Evolutionary conservation across 2,329 filamentous ascomycete genomes (phyloP).

Genomic region (Nectriaceae sp.): DNA sequence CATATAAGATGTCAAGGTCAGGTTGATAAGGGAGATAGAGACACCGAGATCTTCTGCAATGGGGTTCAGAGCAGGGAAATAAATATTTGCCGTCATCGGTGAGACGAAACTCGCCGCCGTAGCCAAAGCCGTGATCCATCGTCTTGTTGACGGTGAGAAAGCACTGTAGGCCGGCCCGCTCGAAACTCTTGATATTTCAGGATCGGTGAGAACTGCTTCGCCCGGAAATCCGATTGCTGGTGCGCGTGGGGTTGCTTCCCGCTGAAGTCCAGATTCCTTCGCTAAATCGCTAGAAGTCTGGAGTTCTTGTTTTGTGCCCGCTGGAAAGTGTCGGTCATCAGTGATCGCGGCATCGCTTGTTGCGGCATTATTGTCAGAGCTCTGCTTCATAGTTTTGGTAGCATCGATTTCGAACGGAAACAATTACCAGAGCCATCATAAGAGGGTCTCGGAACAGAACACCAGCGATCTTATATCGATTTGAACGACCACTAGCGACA

Average conservation of each 20-base stretch:
- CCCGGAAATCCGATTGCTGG: neutral
- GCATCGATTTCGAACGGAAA: too few species aligned
- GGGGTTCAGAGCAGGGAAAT: slow-evolving; percentile 45
- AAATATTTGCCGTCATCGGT: slow-evolving; percentile 62
- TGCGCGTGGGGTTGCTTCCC: slow-evolving; percentile 1
- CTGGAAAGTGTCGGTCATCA: too few species aligned
- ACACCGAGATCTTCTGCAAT: slow-evolving; percentile 43
- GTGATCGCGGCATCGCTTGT: too few species aligned
- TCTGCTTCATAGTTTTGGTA: too few species aligned
- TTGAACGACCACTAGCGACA: slow-evolving; percentile 18
- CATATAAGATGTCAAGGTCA: slow-evolving; percentile 62
- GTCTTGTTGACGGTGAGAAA: slow-evolving; percentile 41
- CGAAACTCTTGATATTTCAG: slow-evolving; percentile 22
- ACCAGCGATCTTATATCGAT: slow-evolving; percentile 20
- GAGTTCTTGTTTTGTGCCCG: too few species aligned
- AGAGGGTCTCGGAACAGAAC: too few species aligned
- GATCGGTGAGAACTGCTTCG: slow-evolving; percentile 15
- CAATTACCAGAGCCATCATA: too few species aligned
- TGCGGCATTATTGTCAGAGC: too few species aligned
- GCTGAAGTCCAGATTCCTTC: neutral
- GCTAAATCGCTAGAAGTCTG: too few species aligned
- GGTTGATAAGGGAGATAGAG: slow-evolving; percentile 44
- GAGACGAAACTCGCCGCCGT: slow-evolving; percentile 56
- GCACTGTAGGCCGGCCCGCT: slow-evolving; percentile 30
- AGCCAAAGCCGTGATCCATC: slow-evolving; percentile 56